Conservation (phyloP, 176 grass and related monocot genomes). For the Triticum turgidum region DNA sequence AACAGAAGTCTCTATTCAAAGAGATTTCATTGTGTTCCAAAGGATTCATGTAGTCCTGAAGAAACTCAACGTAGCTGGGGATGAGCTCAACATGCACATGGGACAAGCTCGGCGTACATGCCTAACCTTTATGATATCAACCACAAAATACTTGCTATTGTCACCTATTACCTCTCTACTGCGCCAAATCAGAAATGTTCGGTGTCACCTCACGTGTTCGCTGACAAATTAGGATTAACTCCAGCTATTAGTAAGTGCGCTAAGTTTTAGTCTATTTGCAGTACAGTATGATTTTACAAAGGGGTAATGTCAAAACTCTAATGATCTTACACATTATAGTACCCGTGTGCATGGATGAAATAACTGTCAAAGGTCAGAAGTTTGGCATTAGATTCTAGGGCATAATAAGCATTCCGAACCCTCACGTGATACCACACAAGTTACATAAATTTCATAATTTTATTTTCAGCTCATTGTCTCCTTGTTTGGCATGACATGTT, state of each 20-base stretch:
- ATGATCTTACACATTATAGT: background rate
- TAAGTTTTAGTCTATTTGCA: background rate
- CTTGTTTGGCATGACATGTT: background rate
- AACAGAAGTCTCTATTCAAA: background rate
- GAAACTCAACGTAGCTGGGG: background rate
- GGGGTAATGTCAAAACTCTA: background rate
- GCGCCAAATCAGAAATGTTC: background rate
- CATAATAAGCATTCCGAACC: background rate
- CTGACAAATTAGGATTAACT: background rate
- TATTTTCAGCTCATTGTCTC: background rate
- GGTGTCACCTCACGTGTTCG: background rate
- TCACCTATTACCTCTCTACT: background rate
- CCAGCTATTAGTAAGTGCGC: background rate
- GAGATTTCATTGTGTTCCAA: background rate
- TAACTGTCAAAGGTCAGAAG: background rate
- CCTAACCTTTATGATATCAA: background rate
- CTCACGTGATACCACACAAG: background rate
- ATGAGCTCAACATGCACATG: background rate
- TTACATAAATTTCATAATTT: constrained; percentile 3
- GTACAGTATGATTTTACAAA: background rate
- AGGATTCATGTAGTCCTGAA: background rate
- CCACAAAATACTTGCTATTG: background rate
- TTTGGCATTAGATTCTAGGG: too few relatives aligned
- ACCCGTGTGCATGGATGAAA: background rate
- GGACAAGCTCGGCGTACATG: background rate